A percentile compares a stretch with the other conserved stretches of the same genome.
Evolutionary conservation across 192 early-diverging fungal genomes (phyloP).

Genomic region (Backusella luteola): DNA sequence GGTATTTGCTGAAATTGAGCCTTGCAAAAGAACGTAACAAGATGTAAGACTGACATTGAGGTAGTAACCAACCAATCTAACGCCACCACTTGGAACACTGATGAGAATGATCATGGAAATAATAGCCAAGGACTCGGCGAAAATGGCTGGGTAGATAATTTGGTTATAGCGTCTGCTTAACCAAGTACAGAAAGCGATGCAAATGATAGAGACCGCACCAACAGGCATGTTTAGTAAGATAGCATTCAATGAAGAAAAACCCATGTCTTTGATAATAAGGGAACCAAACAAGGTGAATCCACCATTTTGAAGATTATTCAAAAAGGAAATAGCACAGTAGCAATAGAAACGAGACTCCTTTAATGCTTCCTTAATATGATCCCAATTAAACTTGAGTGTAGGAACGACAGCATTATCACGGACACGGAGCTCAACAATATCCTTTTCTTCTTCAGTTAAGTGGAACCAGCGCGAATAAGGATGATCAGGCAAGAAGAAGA

Average conservation of each 20-base stretch:
- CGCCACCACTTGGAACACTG: neutral
- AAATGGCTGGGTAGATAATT: constrained; percentile 1
- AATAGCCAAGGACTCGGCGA: neutral
- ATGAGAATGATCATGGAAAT: constrained; percentile 14
- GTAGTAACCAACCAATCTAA: constrained; percentile 19
- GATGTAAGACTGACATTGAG: neutral
- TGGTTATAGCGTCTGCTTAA: constrained; percentile 5
- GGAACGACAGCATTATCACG: constrained; percentile 24
- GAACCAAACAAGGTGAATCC: constrained; percentile 10
- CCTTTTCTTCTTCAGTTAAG: neutral
- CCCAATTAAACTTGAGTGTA: constrained; percentile 2
- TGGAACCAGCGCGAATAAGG: constrained; percentile 12
- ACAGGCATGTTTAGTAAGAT: constrained; percentile 14
- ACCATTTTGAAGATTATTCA: constrained; percentile 21
- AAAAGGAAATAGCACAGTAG: neutral
- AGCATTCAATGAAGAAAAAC: constrained; percentile 13
- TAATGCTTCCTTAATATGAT: constrained; percentile 17
- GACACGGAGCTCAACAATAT: constrained; percentile 15
- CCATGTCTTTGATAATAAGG: constrained; percentile 17
- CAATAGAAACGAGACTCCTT: constrained; percentile 17
- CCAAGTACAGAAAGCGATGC: neutral
- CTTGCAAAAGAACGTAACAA: neutral
- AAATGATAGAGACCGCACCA: neutral
- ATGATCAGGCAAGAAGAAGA: constrained; percentile 23
- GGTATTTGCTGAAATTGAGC: neutral